Evolutionary conservation across 1,284 basidiomycete species (phyloP).

Genomic region (Ustilago loliicola): DNA sequence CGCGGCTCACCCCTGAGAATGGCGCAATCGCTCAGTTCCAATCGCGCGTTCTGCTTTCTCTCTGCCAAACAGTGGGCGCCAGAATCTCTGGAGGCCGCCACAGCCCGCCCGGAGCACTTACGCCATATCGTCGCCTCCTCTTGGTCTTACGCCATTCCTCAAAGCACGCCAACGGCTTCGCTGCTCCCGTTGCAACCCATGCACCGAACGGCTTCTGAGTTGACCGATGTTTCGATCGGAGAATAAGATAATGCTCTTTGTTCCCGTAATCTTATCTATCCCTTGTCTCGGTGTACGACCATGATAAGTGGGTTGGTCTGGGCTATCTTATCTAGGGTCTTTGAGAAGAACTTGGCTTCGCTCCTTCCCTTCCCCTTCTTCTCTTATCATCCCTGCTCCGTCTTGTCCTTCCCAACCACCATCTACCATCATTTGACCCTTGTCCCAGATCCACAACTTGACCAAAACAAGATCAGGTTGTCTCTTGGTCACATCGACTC

Average conservation of each 20-base stretch:
- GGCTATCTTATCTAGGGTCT: constrained; percentile 40
- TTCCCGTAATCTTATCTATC: no score
- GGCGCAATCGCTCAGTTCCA: constrained; percentile 18
- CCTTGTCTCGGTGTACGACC: no score
- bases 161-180: not conserved
- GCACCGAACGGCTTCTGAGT: no score
- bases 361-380: not conserved
- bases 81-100: constrained; percentile 41
- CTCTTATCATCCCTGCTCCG: not conserved
- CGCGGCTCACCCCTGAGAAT: constrained; percentile 22
- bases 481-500: no score
- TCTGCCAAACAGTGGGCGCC: not conserved
- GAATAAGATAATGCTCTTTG: not conserved
- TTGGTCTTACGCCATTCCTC: not conserved
- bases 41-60: no score
- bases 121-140: not conserved
- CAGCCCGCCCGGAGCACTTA: no score
- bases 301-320: no score
- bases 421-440: no score
- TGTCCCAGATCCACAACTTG: no score
- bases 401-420: not conserved
- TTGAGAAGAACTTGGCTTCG: constrained; percentile 22
- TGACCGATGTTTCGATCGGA: not conserved
- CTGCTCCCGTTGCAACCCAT: no score
- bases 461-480: no score